Base-by-base conservation (phyloP, 2,329 filamentous ascomycete genomes). In the Lachnellula suecica region DNA sequence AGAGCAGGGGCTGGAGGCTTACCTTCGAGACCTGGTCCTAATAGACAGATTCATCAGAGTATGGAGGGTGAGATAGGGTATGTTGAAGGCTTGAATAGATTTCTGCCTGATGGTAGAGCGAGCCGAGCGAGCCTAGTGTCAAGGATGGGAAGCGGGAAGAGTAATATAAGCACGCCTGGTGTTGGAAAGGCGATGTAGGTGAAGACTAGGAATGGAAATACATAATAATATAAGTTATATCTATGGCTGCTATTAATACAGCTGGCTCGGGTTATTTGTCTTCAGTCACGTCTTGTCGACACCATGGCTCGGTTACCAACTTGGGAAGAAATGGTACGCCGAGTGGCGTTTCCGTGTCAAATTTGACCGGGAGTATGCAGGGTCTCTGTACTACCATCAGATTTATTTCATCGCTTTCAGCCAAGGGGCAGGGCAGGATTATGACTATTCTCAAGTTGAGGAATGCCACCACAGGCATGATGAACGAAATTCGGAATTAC, bases 171-270 rank as follows among this genome's bases (percentile, higher is more conserved):
- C 43, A 54, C 52, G 6, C 49, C 54, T 2, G 54, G 54, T 10
- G 58, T 60, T 9, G 56, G 58, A 20, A 59, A 54, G 51, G 58
- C 56, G 22, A 29, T 60, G 47, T 58, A 45, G 58, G 4, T 4
- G 13, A 5, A 10, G n/a, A 17, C 15, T 5, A 9, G 11, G 8
- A 11, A 23, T 15, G 20, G 24, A 15, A 19, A 10, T 23, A 42
- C n/a, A 42, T 42, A 42, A 13, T 42, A 45, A 27, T 45, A 45
- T 19, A 4, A 44, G 15, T 29, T 45, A 23, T 25, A 45, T 45
- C 24, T 19, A 38, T 25, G 22, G 38, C 25, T 38, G 43, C 31
- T 37, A 15, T 37, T 34, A 27, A 15, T 47, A 17, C 34, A 37
- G 8, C 34, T 37, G 34, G 15, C 34, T 8, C 6, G 17, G 34